Percentiles rank a stretch among this genome's conserved stretches.
Conservation (phyloP, 2,329 filamentous ascomycete species). For the Monosporascus sp. region DNA sequence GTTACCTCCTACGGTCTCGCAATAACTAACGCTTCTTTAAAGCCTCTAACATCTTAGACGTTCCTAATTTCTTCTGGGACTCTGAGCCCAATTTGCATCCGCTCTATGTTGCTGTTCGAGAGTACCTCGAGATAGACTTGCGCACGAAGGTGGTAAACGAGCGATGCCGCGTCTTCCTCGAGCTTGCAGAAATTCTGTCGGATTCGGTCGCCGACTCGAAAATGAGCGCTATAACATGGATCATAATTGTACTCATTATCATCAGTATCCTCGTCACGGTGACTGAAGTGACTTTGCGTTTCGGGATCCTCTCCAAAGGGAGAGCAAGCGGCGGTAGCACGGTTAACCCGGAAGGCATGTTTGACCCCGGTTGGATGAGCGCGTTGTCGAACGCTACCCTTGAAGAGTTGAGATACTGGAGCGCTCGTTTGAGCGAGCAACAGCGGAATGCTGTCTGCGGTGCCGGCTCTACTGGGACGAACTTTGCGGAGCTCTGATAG, state of each 20-base stretch:
- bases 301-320: slow-evolving; percentile 60
- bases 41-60: slow-evolving; percentile 94
- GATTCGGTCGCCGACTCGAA: slow-evolving; percentile 91
- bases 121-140: slow-evolving; percentile 95
- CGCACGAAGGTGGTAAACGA: slow-evolving; percentile 97
- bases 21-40: slow-evolving; percentile 13
- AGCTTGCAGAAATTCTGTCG: slow-evolving; percentile 89
- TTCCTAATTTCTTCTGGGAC: slow-evolving; percentile 98
- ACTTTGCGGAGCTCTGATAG: slow-evolving; percentile 22
- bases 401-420: slow-evolving; percentile 25
- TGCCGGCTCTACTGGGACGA: slow-evolving; percentile 18
- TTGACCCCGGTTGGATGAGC: slow-evolving; percentile 15
- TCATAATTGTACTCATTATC: slow-evolving; percentile 90
- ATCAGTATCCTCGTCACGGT: slow-evolving; percentile 88
- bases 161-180: slow-evolving; percentile 91
- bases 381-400: slow-evolving; percentile 23
- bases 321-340: slow-evolving; percentile 24
- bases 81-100: slow-evolving; percentile 92
- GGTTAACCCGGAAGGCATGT: slow-evolving; percentile 1
- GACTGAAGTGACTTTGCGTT: slow-evolving; percentile 81
- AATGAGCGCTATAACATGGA: slow-evolving; percentile 96
- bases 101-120: slow-evolving; percentile 87
- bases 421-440: slow-evolving; percentile 20
- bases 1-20: neutral
- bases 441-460: slow-evolving; percentile 25